Evolutionary conservation across 768 basidiomycete species (phyloP).

Genomic region (Leccinum disarticulatum): DNA sequence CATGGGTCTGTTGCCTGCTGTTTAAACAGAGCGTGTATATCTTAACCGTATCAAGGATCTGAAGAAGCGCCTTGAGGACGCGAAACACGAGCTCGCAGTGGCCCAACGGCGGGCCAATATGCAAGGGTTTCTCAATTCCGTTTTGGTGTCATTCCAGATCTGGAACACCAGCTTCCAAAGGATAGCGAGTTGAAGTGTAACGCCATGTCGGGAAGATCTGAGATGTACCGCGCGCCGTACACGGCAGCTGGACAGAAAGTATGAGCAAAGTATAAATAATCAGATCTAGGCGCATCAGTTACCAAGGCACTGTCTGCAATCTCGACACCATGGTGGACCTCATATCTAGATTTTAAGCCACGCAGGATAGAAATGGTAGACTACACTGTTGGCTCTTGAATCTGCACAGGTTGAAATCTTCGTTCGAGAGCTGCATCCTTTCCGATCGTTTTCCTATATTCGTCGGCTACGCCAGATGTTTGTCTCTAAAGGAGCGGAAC

Average conservation of each 20-base stretch:
- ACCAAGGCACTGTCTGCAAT: constrained; percentile 88
- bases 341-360: constrained; percentile 80
- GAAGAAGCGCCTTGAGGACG: too few species aligned
- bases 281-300: constrained; percentile 50
- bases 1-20: too few species aligned
- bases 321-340: constrained; percentile 92
- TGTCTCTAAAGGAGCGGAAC: not conserved
- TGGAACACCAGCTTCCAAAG: too few species aligned
- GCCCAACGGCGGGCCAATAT: too few species aligned
- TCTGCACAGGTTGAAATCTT: constrained; percentile 86
- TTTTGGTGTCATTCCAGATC: too few species aligned
- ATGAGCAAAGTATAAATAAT: not conserved
- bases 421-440: constrained; percentile 91
- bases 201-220: constrained; percentile 87
- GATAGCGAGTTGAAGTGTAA: too few species aligned
- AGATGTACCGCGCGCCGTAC: constrained; percentile 81
- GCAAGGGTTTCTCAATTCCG: too few species aligned
- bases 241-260: constrained; percentile 59
- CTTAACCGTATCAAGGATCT: too few species aligned
- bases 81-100: too few species aligned
- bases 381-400: constrained; percentile 86
- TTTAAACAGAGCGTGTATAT: too few species aligned
- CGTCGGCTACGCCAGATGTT: constrained; percentile 50
- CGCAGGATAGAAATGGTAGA: constrained; percentile 85
- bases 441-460: constrained; percentile 87